These are phyloP conservation scores for Mycena chlorophos DNA, from an alignment of 768 basidiomycete genomes.

Conservation along the genomic window DNA sequence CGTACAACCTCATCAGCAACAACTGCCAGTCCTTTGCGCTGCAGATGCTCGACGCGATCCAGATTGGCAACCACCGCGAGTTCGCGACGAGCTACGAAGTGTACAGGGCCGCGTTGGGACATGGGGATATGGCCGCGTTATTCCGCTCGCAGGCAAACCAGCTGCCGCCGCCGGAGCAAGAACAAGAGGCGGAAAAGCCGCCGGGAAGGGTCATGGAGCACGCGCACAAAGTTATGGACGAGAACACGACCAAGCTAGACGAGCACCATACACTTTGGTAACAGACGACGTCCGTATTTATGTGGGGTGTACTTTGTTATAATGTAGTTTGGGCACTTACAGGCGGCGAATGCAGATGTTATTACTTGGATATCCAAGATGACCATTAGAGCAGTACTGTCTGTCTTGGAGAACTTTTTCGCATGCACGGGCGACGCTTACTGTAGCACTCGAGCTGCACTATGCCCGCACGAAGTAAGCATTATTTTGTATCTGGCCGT, in stretches of 20 bases:
- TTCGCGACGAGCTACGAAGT: conserved; percentile 12
- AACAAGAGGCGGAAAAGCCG: conserved; percentile 5
- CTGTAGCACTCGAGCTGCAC: too few relatives aligned
- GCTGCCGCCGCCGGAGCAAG: conserved; percentile 8
- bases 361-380: too few relatives aligned
- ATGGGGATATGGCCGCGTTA: conserved; percentile 4
- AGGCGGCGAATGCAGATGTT: too few relatives aligned
- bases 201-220: conserved; percentile 5
- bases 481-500: neutral
- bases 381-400: too few relatives aligned
- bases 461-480: too few relatives aligned
- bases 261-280: conserved; percentile 9
- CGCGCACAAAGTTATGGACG: conserved; percentile 10
- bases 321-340: too few relatives aligned
- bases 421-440: too few relatives aligned
- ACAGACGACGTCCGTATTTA: too few relatives aligned
- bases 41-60: conserved; percentile 8
- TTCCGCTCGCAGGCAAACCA: conserved; percentile 11
- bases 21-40: conserved; percentile 17
- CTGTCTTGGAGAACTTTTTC: too few relatives aligned
- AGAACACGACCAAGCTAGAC: conserved; percentile 11
- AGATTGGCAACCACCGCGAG: conserved; percentile 15
- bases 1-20: conserved; percentile 19
- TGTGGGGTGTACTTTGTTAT: too few relatives aligned
- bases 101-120: conserved; percentile 7